phyloP scores from a whole-genome alignment of 2,329 filamentous ascomycete species.

The Exophiala oligosperma region DNA sequence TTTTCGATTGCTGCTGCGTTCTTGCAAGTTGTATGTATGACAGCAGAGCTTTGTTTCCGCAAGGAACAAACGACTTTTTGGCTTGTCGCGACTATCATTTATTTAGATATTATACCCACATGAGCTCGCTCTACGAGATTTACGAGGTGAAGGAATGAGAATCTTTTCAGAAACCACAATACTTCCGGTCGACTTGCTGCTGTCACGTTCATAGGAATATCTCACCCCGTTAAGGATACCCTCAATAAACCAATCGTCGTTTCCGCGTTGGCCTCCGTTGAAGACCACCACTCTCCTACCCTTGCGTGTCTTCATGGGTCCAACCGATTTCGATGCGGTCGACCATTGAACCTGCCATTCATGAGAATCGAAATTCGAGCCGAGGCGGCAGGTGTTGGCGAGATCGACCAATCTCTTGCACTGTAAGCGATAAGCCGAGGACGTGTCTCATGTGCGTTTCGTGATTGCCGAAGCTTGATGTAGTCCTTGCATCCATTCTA shows the following conservation, averaged over 20 bases:
- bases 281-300: not conserved
- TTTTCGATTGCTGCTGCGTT: no score
- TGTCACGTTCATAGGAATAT: no score
- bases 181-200: no score
- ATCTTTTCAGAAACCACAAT: not conserved
- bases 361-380: not conserved
- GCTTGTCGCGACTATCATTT: not conserved
- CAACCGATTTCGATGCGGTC: no score
- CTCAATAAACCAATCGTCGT: no score
- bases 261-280: not conserved
- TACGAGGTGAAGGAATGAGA: not conserved
- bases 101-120: constrained; percentile 1
- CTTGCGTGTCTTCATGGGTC: no score
- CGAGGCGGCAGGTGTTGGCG: not conserved
- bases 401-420: not conserved
- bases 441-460: not conserved
- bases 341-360: not conserved
- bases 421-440: not conserved
- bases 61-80: not conserved
- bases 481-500: not conserved
- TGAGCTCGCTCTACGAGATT: not conserved
- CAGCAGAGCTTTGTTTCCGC: not conserved
- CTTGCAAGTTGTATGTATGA: not conserved
- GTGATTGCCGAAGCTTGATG: not conserved
- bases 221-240: no score